Base-by-base conservation (phyloP, 2,329 filamentous ascomycete species). In the Ophiobolus disseminans region DNA sequence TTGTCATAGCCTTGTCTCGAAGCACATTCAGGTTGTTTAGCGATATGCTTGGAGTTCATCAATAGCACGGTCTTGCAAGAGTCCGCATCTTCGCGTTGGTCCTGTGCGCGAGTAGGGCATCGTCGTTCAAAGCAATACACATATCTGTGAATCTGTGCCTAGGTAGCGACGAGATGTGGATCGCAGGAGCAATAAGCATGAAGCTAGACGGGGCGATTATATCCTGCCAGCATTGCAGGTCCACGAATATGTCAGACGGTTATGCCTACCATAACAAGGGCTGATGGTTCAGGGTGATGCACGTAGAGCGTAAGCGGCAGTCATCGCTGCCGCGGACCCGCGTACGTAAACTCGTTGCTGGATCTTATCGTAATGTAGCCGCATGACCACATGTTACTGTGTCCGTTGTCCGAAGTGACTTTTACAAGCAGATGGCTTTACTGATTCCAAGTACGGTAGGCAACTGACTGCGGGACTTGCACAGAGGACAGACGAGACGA, bases 241-340 rank as follows among this genome's bases (percentile, higher is more conserved):
- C 34, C 35, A 38, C 21, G 20, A 52, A 62, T 50, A 55, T 58
- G 53, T 62, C 59, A 63, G 55, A 61, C 50, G 46, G 48, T 40
- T 46, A 50, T 44, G 34, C 28, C 37, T 34, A 45, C 40, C 28
- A 50, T 42, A 40, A 35, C 21, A 16, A 42, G 32, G 28, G 54
- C 42, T 53, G 35, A 50, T 28, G 7, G 28, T 43, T 28, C n/a
- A 25, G 36, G 20, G 8, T 48, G 25, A 47, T 56, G 57, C 62
- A 67, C 55, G 58, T 60, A 53, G 52, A 56, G 32, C 25, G 50
- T 66, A 62, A 67, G 59, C 58, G 36, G 55, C 60, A 51, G 62
- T 65, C 57, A 67, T 60, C 62, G 55, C 11, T 40, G 46, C 35
- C 20, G 46, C 23, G 31, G 39, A 40, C 47, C 42, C 26, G 51